These are phyloP conservation scores for Scenedesmus sp. DNA, from an alignment of 163 green algal species.

Conservation along the genomic window DNA sequence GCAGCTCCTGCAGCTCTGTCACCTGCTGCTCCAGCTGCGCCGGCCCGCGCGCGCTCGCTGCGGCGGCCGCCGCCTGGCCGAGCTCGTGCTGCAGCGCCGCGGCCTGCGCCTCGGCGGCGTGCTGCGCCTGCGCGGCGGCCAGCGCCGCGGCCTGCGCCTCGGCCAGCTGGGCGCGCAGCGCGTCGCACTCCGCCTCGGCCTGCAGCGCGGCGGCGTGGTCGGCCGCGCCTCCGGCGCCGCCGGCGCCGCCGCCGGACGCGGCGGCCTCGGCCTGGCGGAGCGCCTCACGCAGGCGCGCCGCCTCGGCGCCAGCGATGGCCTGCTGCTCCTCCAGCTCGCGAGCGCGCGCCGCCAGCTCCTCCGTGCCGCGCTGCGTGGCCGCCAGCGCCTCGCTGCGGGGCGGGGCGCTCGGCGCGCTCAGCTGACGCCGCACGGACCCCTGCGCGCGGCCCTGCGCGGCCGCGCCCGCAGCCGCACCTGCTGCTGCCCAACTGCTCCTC, in stretches of 20 bases:
- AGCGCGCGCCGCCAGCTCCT: not conserved
- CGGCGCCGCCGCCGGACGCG: no score
- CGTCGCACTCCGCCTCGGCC: slow-evolving; percentile 20
- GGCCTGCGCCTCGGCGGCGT: slow-evolving; percentile 33
- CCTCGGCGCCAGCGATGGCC: slow-evolving; percentile 45
- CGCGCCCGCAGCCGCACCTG: slow-evolving; percentile 47
- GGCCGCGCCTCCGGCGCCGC: no score
- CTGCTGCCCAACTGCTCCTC: slow-evolving; percentile 56
- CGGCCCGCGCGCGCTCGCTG: not conserved
- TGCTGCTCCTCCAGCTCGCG: slow-evolving; percentile 56
- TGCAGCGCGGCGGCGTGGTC: no score
- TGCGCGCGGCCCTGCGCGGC: no score
- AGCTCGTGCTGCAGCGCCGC: slow-evolving; percentile 35
- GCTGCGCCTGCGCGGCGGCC: slow-evolving; percentile 18
- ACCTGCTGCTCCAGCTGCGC: slow-evolving; percentile 54
- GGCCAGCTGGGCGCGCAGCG: slow-evolving; percentile 16
- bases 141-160: not conserved
- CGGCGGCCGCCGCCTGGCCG: slow-evolving; percentile 11
- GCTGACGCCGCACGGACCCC: no score
- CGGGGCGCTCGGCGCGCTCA: no score
- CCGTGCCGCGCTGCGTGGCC: slow-evolving; percentile 14
- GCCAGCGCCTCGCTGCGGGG: slow-evolving; percentile 36
- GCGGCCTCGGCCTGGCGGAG: no score
- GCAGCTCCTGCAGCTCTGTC: slow-evolving; percentile 72
- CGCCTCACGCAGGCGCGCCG: slow-evolving; percentile 47